Base-by-base conservation (phyloP, 2,329 filamentous ascomycete genomes). In the Pseudogymnoascus sp. region DNA sequence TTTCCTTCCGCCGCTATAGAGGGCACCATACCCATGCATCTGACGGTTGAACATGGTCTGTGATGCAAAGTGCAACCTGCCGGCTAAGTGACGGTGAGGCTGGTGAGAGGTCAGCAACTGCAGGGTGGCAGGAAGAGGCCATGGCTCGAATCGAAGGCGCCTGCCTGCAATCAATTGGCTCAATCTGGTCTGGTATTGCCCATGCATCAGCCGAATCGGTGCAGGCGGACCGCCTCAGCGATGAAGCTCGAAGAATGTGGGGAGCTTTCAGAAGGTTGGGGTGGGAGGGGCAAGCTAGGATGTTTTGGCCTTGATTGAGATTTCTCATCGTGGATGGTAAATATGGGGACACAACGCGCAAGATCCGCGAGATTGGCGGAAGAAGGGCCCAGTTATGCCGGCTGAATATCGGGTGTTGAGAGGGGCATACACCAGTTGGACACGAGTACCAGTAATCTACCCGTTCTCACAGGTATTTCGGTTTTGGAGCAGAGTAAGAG, bases 161-260 rank as follows among this genome's bases (percentile, higher is more conserved):
- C 29, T 55, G 49, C 49, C 49, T 55, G 49, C 49, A 55, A 55
- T 55, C 49, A 55, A 55, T 55, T 55, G 49, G 49, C 49, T 55
- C 29, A 55, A 55, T 55, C 49, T 33, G 49, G 49, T 21, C 8
- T 55, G 29, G 6, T 55, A 55, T 55, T 21, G 49, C 29, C 49
- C 49, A 33, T 35, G 49, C 49, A 55, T 55, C 49, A 55, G 49
- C 49, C 49, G 49, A 55, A 55, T 55, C 49, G 49, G 49, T 55
- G 49, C 49, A 55, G 49, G 49, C 49, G 49, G 49, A 55, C 49
- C 49, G 49, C 49, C 16, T 55, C 49, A 55, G 49, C 49, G 49
- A 55, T 55, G 49, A 35, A 55, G 49, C 29, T 55, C 49, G 29
- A 55, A 21, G 29, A 55, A 33, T 55, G 49, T 55, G 49, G 49